Evolutionary conservation across 257 asterid species (phyloP).

Genomic region (Nicotiana knightiana): DNA sequence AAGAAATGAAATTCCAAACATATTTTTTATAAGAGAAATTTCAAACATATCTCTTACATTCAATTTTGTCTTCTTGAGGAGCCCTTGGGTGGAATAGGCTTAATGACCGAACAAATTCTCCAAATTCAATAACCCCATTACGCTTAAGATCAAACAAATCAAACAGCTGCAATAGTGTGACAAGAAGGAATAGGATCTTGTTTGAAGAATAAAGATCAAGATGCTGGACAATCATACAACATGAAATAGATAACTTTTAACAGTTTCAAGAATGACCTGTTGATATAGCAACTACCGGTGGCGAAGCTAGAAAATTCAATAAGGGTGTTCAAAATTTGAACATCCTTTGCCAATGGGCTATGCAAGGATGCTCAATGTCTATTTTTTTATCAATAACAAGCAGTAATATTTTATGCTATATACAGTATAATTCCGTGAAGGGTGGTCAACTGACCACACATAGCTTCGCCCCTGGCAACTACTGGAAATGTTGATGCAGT

Average conservation of each 20-base stretch:
- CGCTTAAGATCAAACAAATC: conserved; percentile 61
- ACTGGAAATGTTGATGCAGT: not conserved
- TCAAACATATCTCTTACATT: conserved; percentile 30
- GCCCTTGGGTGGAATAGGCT: conserved; percentile 58
- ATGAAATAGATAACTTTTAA: not conserved
- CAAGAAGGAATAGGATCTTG: conserved; percentile 1
- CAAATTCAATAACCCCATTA: conserved; percentile 71
- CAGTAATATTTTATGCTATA: too few relatives aligned
- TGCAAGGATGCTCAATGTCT: too few relatives aligned
- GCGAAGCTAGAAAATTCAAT: too few relatives aligned
- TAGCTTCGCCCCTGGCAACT: not conserved
- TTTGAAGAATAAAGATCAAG: not conserved
- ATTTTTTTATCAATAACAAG: too few relatives aligned
- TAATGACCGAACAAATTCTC: conserved; percentile 65
- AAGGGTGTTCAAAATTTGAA: too few relatives aligned
- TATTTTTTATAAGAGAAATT: not conserved
- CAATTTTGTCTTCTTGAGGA: conserved; percentile 40
- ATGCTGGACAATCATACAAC: not conserved
- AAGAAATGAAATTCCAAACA: not conserved
- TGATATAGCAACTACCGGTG: not conserved
- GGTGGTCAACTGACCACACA: too few relatives aligned
- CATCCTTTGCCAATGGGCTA: too few relatives aligned
- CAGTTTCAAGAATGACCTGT: not conserved
- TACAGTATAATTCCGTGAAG: too few relatives aligned
- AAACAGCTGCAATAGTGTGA: conserved; percentile 43